These are phyloP conservation scores for Sistotremastrum suecicum DNA, from an alignment of 768 basidiomycete species.

Conservation along the genomic window DNA sequence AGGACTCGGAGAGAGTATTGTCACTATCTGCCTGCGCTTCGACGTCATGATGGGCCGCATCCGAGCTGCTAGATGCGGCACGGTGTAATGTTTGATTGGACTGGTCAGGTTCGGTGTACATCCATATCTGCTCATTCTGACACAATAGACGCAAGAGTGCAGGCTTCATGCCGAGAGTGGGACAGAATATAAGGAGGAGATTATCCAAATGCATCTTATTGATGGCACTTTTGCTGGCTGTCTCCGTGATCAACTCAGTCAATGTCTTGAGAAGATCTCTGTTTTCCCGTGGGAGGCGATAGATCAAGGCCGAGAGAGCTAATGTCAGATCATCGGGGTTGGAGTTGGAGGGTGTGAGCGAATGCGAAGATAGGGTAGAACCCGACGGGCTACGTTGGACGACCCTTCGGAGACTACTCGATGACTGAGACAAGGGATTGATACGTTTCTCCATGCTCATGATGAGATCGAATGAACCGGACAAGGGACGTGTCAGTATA, in stretches of 20 bases:
- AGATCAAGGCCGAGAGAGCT: constrained; percentile 48
- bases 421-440: constrained; percentile 12
- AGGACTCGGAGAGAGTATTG: no score
- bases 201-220: constrained; percentile 94
- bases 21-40: no score
- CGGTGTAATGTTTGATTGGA: no score
- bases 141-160: constrained; percentile 58
- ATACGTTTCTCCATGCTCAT: constrained; percentile 39
- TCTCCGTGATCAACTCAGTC: constrained; percentile 63
- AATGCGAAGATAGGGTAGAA: no score
- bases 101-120: no score
- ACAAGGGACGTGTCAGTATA: constrained; percentile 59
- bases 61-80: no score
- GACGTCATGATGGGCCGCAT: no score
- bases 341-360: constrained; percentile 31
- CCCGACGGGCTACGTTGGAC: no score
- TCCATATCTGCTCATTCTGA: constrained; percentile 59
- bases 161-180: constrained; percentile 70
- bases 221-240: constrained; percentile 47
- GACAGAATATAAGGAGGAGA: constrained; percentile 76
- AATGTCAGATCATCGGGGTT: constrained; percentile 44
- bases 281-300: constrained; percentile 63
- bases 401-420: not conserved
- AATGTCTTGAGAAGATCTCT: constrained; percentile 76
- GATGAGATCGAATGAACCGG: constrained; percentile 68